These are phyloP conservation scores for Abrus precatorius DNA, from an alignment of 306 rosid genomes.

Conservation along the genomic window DNA sequence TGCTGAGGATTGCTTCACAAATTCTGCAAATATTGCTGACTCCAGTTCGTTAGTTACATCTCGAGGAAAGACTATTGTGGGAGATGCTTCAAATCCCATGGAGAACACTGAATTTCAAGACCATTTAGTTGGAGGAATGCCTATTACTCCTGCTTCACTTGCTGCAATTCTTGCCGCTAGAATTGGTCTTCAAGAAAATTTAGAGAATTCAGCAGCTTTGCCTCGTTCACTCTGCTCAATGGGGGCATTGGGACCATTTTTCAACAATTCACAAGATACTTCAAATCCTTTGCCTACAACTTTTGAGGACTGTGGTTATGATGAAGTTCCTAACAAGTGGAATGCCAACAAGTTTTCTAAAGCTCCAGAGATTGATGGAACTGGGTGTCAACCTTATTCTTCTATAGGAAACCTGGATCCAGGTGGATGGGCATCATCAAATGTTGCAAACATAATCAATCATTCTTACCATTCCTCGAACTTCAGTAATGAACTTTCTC, in stretches of 20 bases:
- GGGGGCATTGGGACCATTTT: conserved; percentile 46
- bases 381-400: conserved; percentile 47
- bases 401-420: conserved; percentile 53
- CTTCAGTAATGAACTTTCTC: conserved; percentile 65
- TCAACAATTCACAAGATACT: conserved; percentile 53
- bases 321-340: conserved; percentile 55
- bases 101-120: conserved; percentile 55
- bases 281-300: conserved; percentile 49
- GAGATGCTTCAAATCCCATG: conserved; percentile 53
- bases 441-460: conserved; percentile 47
- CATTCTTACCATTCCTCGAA: conserved; percentile 48
- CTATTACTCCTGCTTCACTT: conserved; percentile 53
- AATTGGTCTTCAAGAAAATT: conserved; percentile 58
- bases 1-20: conserved; percentile 41
- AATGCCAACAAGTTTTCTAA: conserved; percentile 45
- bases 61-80: conserved; percentile 46
- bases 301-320: conserved; percentile 48
- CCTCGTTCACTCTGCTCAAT: conserved; percentile 52
- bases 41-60: conserved; percentile 49
- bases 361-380: conserved; percentile 44
- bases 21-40: conserved; percentile 41
- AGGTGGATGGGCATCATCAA: conserved; percentile 59
- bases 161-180: conserved; percentile 61
- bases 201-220: conserved; percentile 53
- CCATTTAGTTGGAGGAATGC: conserved; percentile 49